Evolutionary conservation across 345 rosid genomes (phyloP), one percentile per base, ranked within the genome.

Genomic region (Dipteronia dyeriana): DNA sequence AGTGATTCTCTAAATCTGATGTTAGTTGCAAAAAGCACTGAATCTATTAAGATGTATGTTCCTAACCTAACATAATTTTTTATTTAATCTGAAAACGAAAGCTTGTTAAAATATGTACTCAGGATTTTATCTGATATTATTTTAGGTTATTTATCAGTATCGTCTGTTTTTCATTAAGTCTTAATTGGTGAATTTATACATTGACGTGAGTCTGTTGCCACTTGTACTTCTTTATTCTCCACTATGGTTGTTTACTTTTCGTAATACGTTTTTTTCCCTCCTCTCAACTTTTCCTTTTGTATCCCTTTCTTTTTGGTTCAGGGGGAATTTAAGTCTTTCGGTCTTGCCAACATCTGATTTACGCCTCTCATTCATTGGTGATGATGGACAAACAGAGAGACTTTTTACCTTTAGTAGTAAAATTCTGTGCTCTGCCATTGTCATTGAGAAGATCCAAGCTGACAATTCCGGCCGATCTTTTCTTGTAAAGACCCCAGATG

Each of bases 391-490:
- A 29, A 72, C 90, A 0, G 97, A 92, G 75, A 90, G 90, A 71
- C 81, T 97, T 43, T 86, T 88, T 75, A 89, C 97, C 56, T 79
- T 91, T 43, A 86, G 88, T 77, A 80, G 84, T 79, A 84, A 78
- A 79, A 66, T 84, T 54, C 86, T 86, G 73, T 76, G 87, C 80
- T 77, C 91, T 67, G 85, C 83, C 41, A 78, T 94, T 59, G 85
- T 65, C 23, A 80, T 92, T 78, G 89, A 89, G 74, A 94, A 89
- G 82, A 91, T 97, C 57, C 73, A 75, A 10, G 88, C 85, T 31
- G 99, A 97, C 84, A 74, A 76, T 84, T 90, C 99, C 77, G 97
- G 97, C 61, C 85, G 99, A 85, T 92, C 99, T 57, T 94, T 97
- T 77, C 81, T 70, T 72, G 77, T 94, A 83, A 91, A 84, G 77